Evolutionary conservation across 345 rosid genomes (phyloP), one percentile per base, ranked within the genome.

Genomic region (Cardamine occulta): DNA sequence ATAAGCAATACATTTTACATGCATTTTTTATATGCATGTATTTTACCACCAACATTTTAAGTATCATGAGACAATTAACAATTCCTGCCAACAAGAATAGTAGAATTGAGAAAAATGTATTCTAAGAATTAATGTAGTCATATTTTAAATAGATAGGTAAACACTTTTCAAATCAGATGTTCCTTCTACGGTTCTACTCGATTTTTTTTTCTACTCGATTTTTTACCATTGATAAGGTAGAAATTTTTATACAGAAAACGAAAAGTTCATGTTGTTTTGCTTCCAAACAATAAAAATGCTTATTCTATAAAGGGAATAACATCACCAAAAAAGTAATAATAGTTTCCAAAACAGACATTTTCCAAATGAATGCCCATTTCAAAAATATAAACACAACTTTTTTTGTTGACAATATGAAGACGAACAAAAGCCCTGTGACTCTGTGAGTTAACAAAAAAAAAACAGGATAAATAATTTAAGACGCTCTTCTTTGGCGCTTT

Each of bases 281-380:
- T 32, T 32, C 35, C 35, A 9, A 44, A 8, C 8, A 44, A 44
- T 44, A 3, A 45, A 45, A 45, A 45, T 45, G 49, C 19, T 45
- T n/a, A 45, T 45, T 17, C 17, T 15, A 45, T 45, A 45, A 45
- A 15, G 1, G 49, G 8, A 3, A 44, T 7, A n/a, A 6, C 18
- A 44, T 15, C 1, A 1, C 19, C 19, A 19, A 34, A 32, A 35
- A 32, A 4, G 11, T 10, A 32, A 8, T 17, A 34, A 34, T 24
- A 62, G 67, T 63, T 63, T 63, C 67, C 19, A 14, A 63, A 23
- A 62, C 8, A 59, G 45, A 59, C 64, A 34, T 18, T 59, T 59
- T 59, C 64, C n/a, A 9, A 34, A 39, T 15, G 44, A 39, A 12
- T 39, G 5, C 44, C 44, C 15, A 39, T 11, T 12, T 39, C 44